phyloP scores from a whole-genome alignment of 2,329 filamentous ascomycete genomes.

The Chaetothyriales sp. region DNA sequence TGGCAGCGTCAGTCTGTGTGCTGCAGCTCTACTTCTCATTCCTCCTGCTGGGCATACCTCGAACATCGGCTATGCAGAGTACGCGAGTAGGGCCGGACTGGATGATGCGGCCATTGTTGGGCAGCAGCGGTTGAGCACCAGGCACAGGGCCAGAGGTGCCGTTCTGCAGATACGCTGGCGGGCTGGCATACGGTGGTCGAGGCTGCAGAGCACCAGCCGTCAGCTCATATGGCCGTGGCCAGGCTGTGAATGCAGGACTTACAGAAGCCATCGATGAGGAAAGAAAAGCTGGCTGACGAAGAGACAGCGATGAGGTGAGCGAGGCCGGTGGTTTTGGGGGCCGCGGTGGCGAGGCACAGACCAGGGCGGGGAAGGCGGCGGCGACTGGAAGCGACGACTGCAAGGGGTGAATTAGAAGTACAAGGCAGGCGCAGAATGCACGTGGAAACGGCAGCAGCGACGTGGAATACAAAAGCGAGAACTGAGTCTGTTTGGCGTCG shows the following conservation, averaged over 20 bases:
- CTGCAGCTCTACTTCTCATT: neutral
- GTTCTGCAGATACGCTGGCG: conserved; percentile 27
- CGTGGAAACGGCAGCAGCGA: neutral
- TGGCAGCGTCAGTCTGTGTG: neutral
- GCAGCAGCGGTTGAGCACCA: conserved; percentile 33
- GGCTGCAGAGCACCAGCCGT: neutral
- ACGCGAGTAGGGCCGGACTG: conserved; percentile 33
- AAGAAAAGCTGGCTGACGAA: neutral
- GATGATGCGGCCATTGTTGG: conserved; percentile 36
- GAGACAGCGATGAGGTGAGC: neutral
- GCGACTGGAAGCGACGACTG: neutral
- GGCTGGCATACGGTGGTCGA: neutral
- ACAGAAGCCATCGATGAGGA: neutral
- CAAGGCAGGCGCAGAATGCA: neutral
- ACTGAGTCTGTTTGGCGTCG: neutral
- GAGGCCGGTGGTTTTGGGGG: too few relatives aligned
- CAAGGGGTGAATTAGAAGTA: neutral
- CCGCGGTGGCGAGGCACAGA: too few relatives aligned
- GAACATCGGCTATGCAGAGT: conserved; percentile 36
- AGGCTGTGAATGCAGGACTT: neutral
- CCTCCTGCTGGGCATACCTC: conserved; percentile 25
- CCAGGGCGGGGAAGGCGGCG: too few relatives aligned
- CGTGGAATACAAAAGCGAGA: neutral
- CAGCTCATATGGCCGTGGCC: neutral
- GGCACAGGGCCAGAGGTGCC: conserved; percentile 30